These are phyloP conservation scores for Pichia eremophila DNA, from an alignment of 805 yeast genomes.

Conservation along the genomic window DNA sequence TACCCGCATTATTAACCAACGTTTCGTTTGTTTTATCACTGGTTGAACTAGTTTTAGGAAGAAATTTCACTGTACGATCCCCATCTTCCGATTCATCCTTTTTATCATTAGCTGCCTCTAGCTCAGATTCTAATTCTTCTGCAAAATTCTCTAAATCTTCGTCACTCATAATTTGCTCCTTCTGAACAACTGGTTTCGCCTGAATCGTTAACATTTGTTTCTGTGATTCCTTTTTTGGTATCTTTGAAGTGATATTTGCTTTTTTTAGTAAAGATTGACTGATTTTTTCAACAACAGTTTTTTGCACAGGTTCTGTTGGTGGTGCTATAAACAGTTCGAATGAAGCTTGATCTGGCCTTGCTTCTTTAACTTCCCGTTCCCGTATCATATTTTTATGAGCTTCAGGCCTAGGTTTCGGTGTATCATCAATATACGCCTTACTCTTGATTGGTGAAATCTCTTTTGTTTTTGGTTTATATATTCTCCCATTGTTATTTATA, in stretches of 20 bases:
- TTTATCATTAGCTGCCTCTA: conserved; percentile 5
- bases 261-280: neutral
- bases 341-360: conserved; percentile 8
- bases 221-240: neutral
- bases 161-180: conserved; percentile 8
- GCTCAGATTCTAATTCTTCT: conserved; percentile 19
- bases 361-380: conserved; percentile 12
- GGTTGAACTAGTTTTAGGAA: neutral
- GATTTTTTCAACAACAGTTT: neutral
- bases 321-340: conserved; percentile 1
- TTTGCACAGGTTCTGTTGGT: neutral
- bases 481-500: conserved; percentile 1
- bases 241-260: neutral
- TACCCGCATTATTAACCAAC: neutral
- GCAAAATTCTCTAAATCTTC: conserved; percentile 18
- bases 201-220: neutral
- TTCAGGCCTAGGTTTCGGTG: neutral
- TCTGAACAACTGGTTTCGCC: neutral
- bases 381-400: neutral
- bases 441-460: neutral
- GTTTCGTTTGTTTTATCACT: neutral
- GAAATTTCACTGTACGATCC: neutral
- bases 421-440: neutral
- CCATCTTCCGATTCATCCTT: neutral
- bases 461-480: neutral